Percentiles rank a stretch among this genome's conserved stretches.
Conservation (phyloP, 169 alveolate species). For the Cardiosporidium cionae region DNA sequence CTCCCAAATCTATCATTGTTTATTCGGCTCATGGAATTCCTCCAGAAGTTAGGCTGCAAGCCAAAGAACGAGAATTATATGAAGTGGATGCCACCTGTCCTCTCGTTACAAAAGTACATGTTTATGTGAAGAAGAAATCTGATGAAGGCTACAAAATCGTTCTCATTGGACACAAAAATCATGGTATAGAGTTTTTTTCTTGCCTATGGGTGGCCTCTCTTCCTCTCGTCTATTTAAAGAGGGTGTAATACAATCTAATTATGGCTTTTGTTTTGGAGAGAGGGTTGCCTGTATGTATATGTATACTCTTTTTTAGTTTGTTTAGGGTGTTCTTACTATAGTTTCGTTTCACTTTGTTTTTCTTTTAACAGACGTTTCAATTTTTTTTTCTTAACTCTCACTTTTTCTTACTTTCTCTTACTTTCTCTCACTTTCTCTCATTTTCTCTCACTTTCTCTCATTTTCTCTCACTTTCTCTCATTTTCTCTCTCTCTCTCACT, state of each 20-base stretch:
- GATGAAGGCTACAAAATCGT: constrained; percentile 62
- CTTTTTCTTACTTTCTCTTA: neutral
- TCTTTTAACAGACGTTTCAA: neutral
- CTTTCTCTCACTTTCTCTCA: neutral
- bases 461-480: neutral
- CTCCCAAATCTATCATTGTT: constrained; percentile 48
- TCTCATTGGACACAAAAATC: constrained; percentile 66
- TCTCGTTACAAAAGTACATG: constrained; percentile 69
- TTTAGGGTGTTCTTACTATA: neutral
- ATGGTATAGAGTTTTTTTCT: too few relatives aligned
- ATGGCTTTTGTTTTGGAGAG: too few relatives aligned
- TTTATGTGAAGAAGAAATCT: constrained; percentile 63
- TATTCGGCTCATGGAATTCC: constrained; percentile 73
- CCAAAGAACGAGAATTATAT: constrained; percentile 40
- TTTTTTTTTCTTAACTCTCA: neutral
- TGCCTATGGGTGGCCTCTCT: neutral
- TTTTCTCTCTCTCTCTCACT: neutral
- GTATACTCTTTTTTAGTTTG: neutral
- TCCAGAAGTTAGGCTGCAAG: constrained; percentile 55
- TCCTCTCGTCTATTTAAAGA: neutral
- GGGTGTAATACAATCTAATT: neutral
- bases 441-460: neutral
- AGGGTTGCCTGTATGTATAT: neutral
- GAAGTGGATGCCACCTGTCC: constrained; percentile 76
- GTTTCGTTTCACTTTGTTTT: neutral